Conservation (phyloP, 108 stramenopile species). For the Hondaea fermentalgiana region DNA sequence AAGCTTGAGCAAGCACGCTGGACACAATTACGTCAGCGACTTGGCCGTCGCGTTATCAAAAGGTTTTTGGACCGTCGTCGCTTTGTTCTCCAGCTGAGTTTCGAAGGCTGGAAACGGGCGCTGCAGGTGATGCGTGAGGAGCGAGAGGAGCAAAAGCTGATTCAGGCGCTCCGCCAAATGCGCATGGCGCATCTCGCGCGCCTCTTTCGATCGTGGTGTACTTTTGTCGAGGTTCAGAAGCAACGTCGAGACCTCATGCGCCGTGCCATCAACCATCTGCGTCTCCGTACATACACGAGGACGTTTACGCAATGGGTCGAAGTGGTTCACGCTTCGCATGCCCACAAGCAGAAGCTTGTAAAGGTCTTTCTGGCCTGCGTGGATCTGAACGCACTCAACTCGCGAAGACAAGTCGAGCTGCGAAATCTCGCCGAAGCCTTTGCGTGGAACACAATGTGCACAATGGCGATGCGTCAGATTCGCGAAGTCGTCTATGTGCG, state of each 20-base stretch:
- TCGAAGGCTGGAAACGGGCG: background rate
- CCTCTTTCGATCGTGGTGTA: background rate
- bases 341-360: background rate
- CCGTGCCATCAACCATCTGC: background rate
- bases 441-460: background rate
- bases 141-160: background rate
- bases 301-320: background rate
- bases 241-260: background rate
- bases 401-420: background rate
- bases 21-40: background rate
- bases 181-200: background rate
- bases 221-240: background rate
- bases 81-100: background rate
- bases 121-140: background rate
- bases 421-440: background rate
- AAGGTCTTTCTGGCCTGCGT: background rate
- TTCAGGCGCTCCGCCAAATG: background rate
- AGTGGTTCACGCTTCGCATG: background rate
- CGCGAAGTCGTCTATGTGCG: background rate
- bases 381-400: background rate
- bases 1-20: background rate
- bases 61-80: background rate
- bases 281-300: background rate
- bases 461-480: background rate
- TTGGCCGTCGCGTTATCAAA: background rate